These are phyloP conservation scores for Geranomyces michiganensis DNA, from an alignment of 192 early-diverging fungal species.

Conservation along the genomic window DNA sequence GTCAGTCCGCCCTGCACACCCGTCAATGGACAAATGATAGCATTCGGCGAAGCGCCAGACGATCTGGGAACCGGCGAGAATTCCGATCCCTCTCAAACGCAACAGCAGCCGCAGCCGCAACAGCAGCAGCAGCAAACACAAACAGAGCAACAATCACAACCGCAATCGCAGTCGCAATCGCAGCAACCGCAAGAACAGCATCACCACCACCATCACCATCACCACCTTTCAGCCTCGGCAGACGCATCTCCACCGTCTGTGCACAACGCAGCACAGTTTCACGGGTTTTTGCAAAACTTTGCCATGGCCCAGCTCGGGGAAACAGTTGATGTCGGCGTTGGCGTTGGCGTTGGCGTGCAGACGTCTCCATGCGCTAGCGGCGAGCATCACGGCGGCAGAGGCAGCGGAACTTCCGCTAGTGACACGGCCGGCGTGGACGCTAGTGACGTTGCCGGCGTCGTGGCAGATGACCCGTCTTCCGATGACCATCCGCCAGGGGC, in stretches of 20 bases:
- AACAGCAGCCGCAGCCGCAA: not conserved
- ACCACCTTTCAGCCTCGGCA: not conserved
- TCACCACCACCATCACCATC: not conserved
- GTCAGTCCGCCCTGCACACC: slow-evolving; percentile 10
- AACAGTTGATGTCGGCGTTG: not conserved
- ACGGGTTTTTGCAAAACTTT: slow-evolving; percentile 15
- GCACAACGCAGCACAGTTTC: slow-evolving; percentile 3
- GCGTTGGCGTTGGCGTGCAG: slow-evolving; percentile 7
- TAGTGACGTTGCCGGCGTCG: too few species aligned
- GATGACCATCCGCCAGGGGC: too few species aligned
- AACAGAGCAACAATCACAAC: too few species aligned
- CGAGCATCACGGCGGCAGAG: too few species aligned
- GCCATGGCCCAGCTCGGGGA: not conserved
- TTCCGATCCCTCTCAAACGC: not conserved
- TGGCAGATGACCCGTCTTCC: too few species aligned
- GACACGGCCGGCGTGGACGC: too few species aligned
- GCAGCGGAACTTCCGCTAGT: too few species aligned
- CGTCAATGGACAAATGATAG: not conserved
- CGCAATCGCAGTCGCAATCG: too few species aligned
- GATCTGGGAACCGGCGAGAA: not conserved
- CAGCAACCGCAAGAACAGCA: too few species aligned
- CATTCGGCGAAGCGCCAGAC: not conserved
- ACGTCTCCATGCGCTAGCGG: too few species aligned
- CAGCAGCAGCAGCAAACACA: not conserved
- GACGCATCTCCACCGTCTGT: not conserved